These are phyloP conservation scores for Saturnispora silvae DNA, from an alignment of 805 yeast species.

Conservation along the genomic window DNA sequence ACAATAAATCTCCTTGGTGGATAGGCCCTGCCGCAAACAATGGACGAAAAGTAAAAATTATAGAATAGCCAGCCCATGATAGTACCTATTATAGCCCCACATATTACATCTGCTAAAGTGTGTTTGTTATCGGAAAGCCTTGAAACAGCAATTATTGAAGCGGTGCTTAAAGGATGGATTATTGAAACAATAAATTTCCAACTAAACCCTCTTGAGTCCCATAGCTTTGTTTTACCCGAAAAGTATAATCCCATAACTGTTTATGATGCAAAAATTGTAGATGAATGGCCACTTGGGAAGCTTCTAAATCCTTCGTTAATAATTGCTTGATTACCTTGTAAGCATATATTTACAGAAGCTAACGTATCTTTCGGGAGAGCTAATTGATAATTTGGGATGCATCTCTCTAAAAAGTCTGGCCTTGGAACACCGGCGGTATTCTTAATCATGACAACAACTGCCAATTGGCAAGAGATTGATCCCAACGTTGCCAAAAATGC, in stretches of 20 bases:
- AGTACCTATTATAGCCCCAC: slow-evolving; percentile 31
- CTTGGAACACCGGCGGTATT: slow-evolving; percentile 30
- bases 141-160: slow-evolving; percentile 29
- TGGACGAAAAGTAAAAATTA: slow-evolving; percentile 27
- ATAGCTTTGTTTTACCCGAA: slow-evolving; percentile 20
- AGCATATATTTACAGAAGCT: slow-evolving; percentile 38
- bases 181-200: slow-evolving; percentile 25
- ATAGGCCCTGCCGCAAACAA: slow-evolving; percentile 28
- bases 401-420: slow-evolving; percentile 38
- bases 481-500: slow-evolving; percentile 29
- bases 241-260: slow-evolving; percentile 27
- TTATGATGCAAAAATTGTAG: slow-evolving; percentile 39
- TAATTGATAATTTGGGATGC: slow-evolving; percentile 30
- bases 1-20: slow-evolving; percentile 31
- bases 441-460: slow-evolving; percentile 35
- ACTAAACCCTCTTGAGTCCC: slow-evolving; percentile 27
- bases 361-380: slow-evolving; percentile 24
- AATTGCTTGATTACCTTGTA: slow-evolving; percentile 25
- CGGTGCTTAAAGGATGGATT: slow-evolving; percentile 27
- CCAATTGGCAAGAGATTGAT: slow-evolving; percentile 28
- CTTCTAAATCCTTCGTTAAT: slow-evolving; percentile 45
- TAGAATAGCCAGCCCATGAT: slow-evolving; percentile 27
- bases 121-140: slow-evolving; percentile 41
- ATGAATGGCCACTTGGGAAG: slow-evolving; percentile 50
- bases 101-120: slow-evolving; percentile 30